Conservation (phyloP, 495 filamentous ascomycete species). For the Astrocystis sublimbata region DNA sequence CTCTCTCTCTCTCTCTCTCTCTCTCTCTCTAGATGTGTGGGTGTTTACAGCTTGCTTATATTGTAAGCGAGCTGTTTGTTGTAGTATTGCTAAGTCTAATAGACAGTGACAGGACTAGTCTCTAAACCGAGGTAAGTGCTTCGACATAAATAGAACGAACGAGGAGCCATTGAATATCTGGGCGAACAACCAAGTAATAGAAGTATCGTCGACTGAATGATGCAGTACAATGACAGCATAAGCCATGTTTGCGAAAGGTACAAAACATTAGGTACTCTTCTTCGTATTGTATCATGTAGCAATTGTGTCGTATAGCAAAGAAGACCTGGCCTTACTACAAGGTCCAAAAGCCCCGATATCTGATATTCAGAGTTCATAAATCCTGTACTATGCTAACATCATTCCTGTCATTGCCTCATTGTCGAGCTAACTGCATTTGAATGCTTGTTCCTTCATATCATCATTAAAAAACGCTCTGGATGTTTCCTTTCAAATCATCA, state of each 20-base stretch:
- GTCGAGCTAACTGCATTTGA: conserved; percentile 7
- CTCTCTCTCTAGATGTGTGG: too few species aligned
- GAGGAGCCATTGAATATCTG: background rate
- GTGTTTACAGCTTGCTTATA: background rate
- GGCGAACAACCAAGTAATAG: background rate
- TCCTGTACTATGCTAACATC: conserved; percentile 17
- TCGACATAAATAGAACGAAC: too few species aligned
- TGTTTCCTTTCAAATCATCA: conserved; percentile 2
- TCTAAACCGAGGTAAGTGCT: too few species aligned
- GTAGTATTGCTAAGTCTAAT: background rate
- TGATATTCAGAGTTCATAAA: conserved; percentile 6
- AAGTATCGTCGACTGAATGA: background rate
- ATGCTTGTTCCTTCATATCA: conserved; percentile 16
- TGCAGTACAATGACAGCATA: background rate
- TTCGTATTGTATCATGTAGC: background rate
- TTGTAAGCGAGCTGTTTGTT: background rate
- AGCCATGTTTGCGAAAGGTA: background rate
- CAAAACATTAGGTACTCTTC: background rate
- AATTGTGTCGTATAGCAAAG: too few species aligned
- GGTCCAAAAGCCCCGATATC: background rate
- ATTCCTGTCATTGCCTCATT: conserved; percentile 7
- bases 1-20: too few species aligned
- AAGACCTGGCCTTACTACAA: background rate
- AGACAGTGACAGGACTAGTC: background rate
- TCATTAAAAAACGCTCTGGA: conserved; percentile 9